A percentile compares a stretch with the other conserved stretches of the same genome.
These are phyloP conservation scores for Casuarina equisetifolia DNA, from an alignment of 306 rosid species.

Conservation along the genomic window DNA sequence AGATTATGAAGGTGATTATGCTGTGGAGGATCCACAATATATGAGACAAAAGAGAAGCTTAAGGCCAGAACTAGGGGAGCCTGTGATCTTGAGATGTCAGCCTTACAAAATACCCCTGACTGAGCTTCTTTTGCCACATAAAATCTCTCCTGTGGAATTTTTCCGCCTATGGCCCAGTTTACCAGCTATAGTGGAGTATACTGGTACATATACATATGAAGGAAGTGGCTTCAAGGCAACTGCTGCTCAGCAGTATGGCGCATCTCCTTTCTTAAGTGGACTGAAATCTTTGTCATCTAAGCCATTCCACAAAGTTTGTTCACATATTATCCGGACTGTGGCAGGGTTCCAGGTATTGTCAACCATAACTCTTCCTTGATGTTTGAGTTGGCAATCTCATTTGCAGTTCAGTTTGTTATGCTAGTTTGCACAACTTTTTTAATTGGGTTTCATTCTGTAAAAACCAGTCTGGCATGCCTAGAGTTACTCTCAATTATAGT, in stretches of 20 bases:
- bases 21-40: slow-evolving; percentile 92
- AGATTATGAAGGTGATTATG: slow-evolving; percentile 91
- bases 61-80: slow-evolving; percentile 96
- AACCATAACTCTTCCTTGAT: neutral
- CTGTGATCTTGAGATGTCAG: slow-evolving; percentile 93
- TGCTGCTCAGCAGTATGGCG: slow-evolving; percentile 97
- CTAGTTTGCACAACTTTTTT: neutral
- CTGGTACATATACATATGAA: slow-evolving; percentile 96
- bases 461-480: neutral
- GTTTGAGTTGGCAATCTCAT: neutral
- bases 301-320: slow-evolving; percentile 98
- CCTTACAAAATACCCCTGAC: slow-evolving; percentile 94
- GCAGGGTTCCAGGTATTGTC: slow-evolving; percentile 91
- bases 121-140: slow-evolving; percentile 87
- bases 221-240: slow-evolving; percentile 99
- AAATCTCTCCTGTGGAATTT: slow-evolving; percentile 93
- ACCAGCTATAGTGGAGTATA: slow-evolving; percentile 86
- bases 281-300: slow-evolving; percentile 86
- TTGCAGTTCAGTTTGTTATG: neutral
- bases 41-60: slow-evolving; percentile 92
- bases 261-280: slow-evolving; percentile 96
- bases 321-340: slow-evolving; percentile 90
- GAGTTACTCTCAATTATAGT: neutral
- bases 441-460: neutral
- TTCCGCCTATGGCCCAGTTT: slow-evolving; percentile 98